phyloP scores from a whole-genome alignment of 345 rosid genomes.

The Orychophragmus violaceus region DNA sequence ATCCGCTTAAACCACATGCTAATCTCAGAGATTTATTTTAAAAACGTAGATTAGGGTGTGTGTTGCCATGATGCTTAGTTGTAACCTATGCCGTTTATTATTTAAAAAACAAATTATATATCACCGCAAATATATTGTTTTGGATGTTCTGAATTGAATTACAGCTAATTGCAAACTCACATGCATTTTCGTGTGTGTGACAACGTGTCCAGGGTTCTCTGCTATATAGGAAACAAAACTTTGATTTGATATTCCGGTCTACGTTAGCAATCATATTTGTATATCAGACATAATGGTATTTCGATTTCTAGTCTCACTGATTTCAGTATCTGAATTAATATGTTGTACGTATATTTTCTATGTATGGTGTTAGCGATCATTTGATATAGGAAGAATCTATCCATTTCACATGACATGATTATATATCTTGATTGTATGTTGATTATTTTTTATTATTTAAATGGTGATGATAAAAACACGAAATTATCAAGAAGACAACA shows the following conservation, averaged over 20 bases:
- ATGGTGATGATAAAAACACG: background rate
- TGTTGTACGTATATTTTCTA: background rate
- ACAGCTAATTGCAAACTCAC: background rate
- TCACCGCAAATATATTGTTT: background rate
- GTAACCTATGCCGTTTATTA: background rate
- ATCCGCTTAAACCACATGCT: conserved; percentile 46
- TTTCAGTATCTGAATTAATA: background rate
- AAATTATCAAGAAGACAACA: background rate
- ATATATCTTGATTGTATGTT: background rate
- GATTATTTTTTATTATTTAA: background rate
- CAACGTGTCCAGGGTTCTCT: background rate
- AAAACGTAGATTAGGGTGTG: conserved; percentile 19
- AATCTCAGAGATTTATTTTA: background rate
- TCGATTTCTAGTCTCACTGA: background rate
- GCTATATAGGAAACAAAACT: background rate
- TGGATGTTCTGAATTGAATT: background rate
- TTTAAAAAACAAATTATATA: background rate
- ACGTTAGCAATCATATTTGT: background rate
- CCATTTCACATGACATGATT: background rate
- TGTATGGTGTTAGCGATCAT: background rate
- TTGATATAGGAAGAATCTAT: background rate
- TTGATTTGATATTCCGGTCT: background rate
- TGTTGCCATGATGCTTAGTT: conserved; percentile 21
- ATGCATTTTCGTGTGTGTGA: background rate
- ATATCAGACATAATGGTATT: background rate